Evolutionary conservation across 805 yeast genomes (phyloP).

Genomic region (Hanseniaspora thailandica): DNA sequence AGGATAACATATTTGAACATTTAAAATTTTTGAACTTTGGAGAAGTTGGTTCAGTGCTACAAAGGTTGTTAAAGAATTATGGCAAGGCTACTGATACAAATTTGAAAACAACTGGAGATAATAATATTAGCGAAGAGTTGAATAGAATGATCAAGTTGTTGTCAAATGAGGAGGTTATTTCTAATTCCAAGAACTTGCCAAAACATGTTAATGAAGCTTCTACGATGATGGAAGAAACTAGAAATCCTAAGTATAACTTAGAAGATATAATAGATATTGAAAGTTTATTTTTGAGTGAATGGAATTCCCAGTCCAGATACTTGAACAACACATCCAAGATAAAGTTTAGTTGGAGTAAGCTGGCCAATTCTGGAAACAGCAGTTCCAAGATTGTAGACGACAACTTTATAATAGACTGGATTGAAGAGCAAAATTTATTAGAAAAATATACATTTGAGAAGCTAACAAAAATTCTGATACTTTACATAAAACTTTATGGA

Average conservation of each 20-base stretch:
- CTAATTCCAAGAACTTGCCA: slow-evolving; percentile 10
- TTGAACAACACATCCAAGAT: slow-evolving; percentile 5
- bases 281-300: slow-evolving; percentile 12
- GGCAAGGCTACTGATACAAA: slow-evolving; percentile 11
- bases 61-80: slow-evolving; percentile 34
- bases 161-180: slow-evolving; percentile 11
- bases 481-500: slow-evolving; percentile 6
- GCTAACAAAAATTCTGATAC: not conserved
- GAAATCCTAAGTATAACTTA: not conserved
- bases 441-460: slow-evolving; percentile 1
- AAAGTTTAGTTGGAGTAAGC: slow-evolving; percentile 10
- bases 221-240: slow-evolving; percentile 16
- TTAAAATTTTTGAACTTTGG: slow-evolving; percentile 66
- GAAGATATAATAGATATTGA: slow-evolving; percentile 11
- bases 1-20: slow-evolving; percentile 18
- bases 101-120: not conserved
- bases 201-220: slow-evolving; percentile 26
- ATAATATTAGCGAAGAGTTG: not conserved
- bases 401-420: not conserved
- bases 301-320: slow-evolving; percentile 7
- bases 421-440: slow-evolving; percentile 9
- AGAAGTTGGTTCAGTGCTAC: slow-evolving; percentile 61
- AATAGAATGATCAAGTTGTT: slow-evolving; percentile 10
- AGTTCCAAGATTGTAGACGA: not conserved
- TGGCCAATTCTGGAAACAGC: not conserved